Conservation (phyloP, 768 basidiomycete genomes). For the Clavaria fumosa region DNA sequence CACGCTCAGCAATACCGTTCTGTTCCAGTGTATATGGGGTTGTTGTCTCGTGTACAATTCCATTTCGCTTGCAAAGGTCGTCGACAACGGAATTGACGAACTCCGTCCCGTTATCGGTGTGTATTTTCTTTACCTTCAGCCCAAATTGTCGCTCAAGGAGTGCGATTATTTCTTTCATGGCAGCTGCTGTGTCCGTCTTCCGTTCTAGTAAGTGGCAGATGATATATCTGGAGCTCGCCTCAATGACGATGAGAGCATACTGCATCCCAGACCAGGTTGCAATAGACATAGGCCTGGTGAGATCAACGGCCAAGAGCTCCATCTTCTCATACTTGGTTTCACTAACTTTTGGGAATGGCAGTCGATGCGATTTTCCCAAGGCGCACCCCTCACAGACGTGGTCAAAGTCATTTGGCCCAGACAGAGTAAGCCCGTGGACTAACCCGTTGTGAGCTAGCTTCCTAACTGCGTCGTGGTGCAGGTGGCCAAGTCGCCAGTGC, state of each 20-base stretch:
- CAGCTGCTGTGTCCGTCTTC: slow-evolving; percentile 8
- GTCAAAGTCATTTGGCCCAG: slow-evolving; percentile 9
- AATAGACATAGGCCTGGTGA: no score
- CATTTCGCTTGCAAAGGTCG: slow-evolving; percentile 9
- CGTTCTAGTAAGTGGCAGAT: slow-evolving; percentile 1
- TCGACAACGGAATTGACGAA: no score
- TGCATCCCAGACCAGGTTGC: slow-evolving; percentile 4
- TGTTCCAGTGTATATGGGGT: slow-evolving; percentile 17
- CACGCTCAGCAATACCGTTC: no score
- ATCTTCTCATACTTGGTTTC: slow-evolving; percentile 12
- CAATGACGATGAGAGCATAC: slow-evolving; percentile 3
- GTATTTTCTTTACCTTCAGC: no score
- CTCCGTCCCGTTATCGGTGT: no score
- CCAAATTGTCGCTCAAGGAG: no score
- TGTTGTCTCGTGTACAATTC: slow-evolving; percentile 16
- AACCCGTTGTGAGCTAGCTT: slow-evolving; percentile 11
- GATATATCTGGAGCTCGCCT: neutral
- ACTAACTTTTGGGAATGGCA: slow-evolving; percentile 15
- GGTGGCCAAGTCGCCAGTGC: slow-evolving; percentile 16
- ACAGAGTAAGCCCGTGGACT: slow-evolving; percentile 15
- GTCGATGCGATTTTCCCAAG: no score
- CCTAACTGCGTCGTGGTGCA: slow-evolving; percentile 10
- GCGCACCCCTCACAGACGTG: no score
- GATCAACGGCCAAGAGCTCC: no score
- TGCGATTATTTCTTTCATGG: no score